Evolutionary conservation across 2,329 filamentous ascomycete species (phyloP).

Genomic region (Ascochyta fabae): DNA sequence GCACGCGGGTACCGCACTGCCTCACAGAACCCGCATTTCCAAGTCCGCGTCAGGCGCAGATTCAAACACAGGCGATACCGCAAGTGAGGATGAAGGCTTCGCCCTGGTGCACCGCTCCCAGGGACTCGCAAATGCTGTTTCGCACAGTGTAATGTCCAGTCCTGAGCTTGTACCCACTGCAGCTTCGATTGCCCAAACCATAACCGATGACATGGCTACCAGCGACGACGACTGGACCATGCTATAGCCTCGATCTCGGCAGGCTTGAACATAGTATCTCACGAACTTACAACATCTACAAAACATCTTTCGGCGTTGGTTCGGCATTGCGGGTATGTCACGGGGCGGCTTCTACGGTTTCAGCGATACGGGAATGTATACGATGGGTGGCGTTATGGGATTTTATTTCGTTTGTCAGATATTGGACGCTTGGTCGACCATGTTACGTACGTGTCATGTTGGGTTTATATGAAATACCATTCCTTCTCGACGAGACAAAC

Average conservation of each 20-base stretch:
- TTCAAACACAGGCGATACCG: not conserved
- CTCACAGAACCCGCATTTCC: not conserved
- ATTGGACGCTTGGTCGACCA: no score
- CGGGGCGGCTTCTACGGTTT: no score
- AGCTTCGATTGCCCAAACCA: not conserved
- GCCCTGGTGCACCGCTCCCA: not conserved
- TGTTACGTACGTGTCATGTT: no score
- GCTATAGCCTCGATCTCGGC: not conserved
- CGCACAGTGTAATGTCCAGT: conserved; percentile 8
- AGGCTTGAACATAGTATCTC: not conserved
- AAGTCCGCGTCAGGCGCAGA: not conserved
- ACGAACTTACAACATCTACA: not conserved
- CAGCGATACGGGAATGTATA: no score
- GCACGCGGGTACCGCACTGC: not conserved
- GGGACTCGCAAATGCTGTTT: not conserved
- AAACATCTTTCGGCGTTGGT: not conserved
- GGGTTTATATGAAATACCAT: no score
- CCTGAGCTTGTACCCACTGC: conserved; percentile 10
- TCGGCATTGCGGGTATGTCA: not conserved
- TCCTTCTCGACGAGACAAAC: no score
- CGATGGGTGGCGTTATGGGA: no score
- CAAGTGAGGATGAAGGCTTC: conserved; percentile 13
- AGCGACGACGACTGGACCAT: conserved; percentile 10
- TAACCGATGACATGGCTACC: not conserved
- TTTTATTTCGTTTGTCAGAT: no score